These are phyloP conservation scores for Silybum marianum DNA, from an alignment of 129 eudicot species.

Conservation along the genomic window DNA sequence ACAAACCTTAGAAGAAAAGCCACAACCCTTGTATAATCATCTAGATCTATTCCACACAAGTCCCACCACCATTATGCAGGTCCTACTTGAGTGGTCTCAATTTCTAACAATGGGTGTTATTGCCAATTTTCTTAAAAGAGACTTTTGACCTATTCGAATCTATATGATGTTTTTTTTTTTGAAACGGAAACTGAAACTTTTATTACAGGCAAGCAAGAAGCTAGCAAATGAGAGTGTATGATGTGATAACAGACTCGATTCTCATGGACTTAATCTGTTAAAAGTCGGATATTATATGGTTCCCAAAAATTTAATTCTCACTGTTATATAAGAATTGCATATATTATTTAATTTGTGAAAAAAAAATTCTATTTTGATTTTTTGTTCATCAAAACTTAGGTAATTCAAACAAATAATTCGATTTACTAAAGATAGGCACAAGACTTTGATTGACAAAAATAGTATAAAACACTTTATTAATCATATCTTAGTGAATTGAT, in stretches of 20 bases:
- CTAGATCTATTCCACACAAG: not conserved
- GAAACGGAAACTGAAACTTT: too few species aligned
- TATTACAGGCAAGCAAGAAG: too few species aligned
- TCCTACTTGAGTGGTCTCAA: not conserved
- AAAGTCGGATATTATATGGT: not conserved
- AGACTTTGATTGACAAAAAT: not conserved
- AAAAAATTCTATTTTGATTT: not conserved
- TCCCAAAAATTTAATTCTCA: not conserved
- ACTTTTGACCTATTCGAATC: not conserved
- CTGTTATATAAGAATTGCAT: not conserved
- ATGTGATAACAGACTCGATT: not conserved
- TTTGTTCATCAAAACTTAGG: too few species aligned
- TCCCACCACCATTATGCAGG: not conserved
- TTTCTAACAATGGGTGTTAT: not conserved
- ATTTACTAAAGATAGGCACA: not conserved
- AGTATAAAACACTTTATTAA: too few species aligned
- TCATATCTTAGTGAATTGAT: not conserved
- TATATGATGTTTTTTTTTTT: too few species aligned
- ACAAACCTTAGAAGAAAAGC: conserved; percentile 14
- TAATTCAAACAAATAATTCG: not conserved
- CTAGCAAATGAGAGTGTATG: too few species aligned
- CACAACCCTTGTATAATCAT: not conserved
- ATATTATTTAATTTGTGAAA: not conserved
- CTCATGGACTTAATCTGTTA: not conserved
- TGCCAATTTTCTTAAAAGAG: not conserved